phyloP scores from a whole-genome alignment of 169 alveolate genomes.

The Perkinsus chesapeaki region DNA sequence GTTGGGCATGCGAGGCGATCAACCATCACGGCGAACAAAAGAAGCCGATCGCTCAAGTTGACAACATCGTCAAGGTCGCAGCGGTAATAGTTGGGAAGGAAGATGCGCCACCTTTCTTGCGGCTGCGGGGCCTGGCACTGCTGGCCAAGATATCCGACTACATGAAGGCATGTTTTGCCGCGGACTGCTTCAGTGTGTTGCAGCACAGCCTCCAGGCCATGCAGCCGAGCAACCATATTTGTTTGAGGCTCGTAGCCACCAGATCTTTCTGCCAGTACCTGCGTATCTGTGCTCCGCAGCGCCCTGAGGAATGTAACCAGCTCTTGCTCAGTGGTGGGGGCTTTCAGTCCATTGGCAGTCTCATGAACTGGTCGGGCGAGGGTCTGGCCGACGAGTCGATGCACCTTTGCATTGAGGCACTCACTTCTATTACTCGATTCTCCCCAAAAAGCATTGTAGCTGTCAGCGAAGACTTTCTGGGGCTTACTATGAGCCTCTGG shows the following conservation, averaged over 20 bases:
- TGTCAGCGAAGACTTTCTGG: neutral
- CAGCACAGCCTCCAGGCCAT: neutral
- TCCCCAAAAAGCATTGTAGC: neutral
- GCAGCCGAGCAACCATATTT: neutral
- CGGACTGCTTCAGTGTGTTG: neutral
- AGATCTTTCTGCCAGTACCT: neutral
- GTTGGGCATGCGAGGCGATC: neutral
- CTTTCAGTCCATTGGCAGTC: neutral
- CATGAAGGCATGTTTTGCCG: neutral
- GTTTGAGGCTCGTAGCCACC: neutral
- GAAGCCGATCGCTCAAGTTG: neutral
- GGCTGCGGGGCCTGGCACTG: neutral
- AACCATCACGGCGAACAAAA: neutral
- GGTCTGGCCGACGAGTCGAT: neutral
- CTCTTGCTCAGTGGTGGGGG: neutral
- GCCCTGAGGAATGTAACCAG: neutral
- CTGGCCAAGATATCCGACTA: neutral
- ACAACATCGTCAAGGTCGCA: neutral
- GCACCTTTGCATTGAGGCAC: neutral
- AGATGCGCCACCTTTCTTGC: neutral
- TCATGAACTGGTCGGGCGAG: neutral
- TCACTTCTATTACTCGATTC: neutral
- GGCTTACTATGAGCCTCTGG: neutral
- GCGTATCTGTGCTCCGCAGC: neutral
- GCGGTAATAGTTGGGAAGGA: neutral